A percentile compares a stretch with the other conserved stretches of the same genome.
These are phyloP conservation scores for Immersiporthe knoxdaviesiana DNA, from an alignment of 2,329 filamentous ascomycete genomes.

Conservation along the genomic window DNA sequence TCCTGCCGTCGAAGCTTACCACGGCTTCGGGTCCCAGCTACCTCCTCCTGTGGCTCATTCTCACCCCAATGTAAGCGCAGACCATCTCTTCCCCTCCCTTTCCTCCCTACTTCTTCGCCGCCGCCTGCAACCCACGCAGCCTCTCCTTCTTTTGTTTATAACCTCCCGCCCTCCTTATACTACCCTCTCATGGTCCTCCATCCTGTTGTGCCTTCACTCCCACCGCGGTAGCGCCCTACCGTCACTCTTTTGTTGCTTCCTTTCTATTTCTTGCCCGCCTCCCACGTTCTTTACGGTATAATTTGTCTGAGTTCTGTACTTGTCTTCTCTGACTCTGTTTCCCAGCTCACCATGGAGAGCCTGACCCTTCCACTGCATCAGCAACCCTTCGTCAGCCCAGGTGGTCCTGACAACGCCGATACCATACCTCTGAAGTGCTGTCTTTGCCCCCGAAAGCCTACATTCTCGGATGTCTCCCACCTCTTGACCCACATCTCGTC, in stretches of 20 bases:
- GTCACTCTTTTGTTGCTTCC: constrained; percentile 37
- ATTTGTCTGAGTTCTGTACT: background rate
- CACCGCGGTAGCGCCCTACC: constrained; percentile 35
- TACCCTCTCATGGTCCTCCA: background rate
- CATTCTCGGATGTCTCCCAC: constrained; percentile 89
- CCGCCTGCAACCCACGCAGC: background rate
- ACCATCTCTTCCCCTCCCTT: background rate
- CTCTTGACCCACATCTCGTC: constrained; percentile 90
- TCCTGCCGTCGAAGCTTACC: background rate
- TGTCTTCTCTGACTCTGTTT: constrained; percentile 2
- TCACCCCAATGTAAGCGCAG: background rate
- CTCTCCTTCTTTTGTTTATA: constrained; percentile 11
- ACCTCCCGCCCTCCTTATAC: background rate
- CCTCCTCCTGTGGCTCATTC: constrained; percentile 5
- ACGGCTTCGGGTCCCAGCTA: background rate
- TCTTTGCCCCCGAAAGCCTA: constrained; percentile 78
- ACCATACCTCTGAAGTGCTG: constrained; percentile 75
- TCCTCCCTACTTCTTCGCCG: background rate
- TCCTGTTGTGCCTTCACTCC: constrained; percentile 35
- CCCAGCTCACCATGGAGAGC: constrained; percentile 22
- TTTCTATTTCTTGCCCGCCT: constrained; percentile 22
- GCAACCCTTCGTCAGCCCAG: constrained; percentile 3
- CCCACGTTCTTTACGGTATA: constrained; percentile 6
- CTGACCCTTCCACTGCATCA: background rate
- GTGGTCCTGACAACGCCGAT: constrained; percentile 10